phyloP scores from a whole-genome alignment of 306 rosid species.

The Hylodesmum podocarpum region DNA sequence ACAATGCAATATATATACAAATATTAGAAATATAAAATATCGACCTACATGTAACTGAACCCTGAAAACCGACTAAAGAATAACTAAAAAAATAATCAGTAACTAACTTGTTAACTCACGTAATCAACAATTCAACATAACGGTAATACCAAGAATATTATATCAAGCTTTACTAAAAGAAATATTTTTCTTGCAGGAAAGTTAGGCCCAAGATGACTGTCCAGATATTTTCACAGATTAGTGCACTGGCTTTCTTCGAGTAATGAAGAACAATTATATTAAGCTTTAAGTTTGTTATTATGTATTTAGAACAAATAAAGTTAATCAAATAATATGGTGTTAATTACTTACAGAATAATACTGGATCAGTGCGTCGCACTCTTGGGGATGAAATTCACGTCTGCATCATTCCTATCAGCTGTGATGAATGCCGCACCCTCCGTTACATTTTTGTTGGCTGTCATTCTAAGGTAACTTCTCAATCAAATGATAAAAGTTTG shows the following conservation, averaged over 20 bases:
- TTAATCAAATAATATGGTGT: not conserved
- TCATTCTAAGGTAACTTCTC: slow-evolving; percentile 38
- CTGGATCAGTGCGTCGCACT: slow-evolving; percentile 48
- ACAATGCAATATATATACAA: no score
- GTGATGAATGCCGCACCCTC: slow-evolving; percentile 51
- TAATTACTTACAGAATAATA: slow-evolving; percentile 33
- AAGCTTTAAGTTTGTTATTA: not conserved
- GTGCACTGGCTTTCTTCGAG: slow-evolving; percentile 80
- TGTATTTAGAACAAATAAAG: not conserved
- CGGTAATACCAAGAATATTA: no score
- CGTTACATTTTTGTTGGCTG: slow-evolving; percentile 44
- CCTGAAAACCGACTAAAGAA: no score
- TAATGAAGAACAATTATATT: slow-evolving; percentile 16
- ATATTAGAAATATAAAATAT: no score
- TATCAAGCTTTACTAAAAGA: not conserved
- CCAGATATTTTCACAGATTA: slow-evolving; percentile 58
- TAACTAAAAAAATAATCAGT: no score
- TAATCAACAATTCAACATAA: no score
- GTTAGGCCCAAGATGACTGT: slow-evolving; percentile 72
- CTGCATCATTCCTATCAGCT: slow-evolving; percentile 47
- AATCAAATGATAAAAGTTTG: no score
- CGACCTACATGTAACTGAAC: no score
- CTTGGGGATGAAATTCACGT: slow-evolving; percentile 39
- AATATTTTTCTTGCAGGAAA: slow-evolving; percentile 56
- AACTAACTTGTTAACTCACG: no score